Conservation (phyloP, 148 eudicot genomes). For the Silene uniflora region DNA sequence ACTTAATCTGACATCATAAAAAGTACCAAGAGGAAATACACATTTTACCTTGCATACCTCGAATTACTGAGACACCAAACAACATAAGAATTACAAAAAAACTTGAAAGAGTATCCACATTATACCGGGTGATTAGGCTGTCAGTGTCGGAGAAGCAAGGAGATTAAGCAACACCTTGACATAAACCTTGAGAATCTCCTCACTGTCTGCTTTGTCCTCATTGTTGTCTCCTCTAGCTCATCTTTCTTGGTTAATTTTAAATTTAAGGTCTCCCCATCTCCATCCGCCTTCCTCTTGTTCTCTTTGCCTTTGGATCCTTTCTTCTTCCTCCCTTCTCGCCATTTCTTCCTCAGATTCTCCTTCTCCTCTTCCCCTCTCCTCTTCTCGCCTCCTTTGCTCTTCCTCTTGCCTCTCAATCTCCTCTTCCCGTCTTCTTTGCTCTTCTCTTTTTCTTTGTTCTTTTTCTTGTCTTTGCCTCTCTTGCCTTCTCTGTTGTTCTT, state of each 20-base stretch:
- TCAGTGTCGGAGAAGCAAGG: too few relatives aligned
- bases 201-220: neutral
- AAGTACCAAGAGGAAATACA: neutral
- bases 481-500: neutral
- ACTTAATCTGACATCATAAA: neutral
- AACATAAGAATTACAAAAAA: neutral
- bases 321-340: slow-evolving; percentile 24
- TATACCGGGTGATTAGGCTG: neutral
- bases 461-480: neutral
- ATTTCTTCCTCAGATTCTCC: slow-evolving; percentile 25
- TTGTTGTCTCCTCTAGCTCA: neutral
- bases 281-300: slow-evolving; percentile 20
- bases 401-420: too few relatives aligned
- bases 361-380: slow-evolving; percentile 15
- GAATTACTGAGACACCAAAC: neutral
- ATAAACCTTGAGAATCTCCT: neutral
- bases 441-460: neutral
- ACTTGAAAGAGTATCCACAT: neutral
- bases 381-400: neutral
- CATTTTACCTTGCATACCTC: neutral
- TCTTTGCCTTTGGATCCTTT: slow-evolving; percentile 21
- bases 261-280: neutral
- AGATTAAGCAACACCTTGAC: too few relatives aligned
- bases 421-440: slow-evolving; percentile 10
- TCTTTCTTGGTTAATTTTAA: neutral